Conservation (phyloP, 345 rosid species). For the Conringia planisiliqua region DNA sequence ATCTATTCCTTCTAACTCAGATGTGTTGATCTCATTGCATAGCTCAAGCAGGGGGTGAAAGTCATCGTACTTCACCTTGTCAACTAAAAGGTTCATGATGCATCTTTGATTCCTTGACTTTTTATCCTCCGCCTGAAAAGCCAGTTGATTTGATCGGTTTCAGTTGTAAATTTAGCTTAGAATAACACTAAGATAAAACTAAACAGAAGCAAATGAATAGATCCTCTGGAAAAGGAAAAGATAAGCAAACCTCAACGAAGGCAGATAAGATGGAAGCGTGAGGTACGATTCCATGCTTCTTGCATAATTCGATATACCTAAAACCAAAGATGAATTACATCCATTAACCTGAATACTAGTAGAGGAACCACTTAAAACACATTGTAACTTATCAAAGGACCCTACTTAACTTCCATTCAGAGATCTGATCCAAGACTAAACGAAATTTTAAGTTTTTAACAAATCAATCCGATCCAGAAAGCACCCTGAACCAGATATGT, state of each 20-base stretch:
- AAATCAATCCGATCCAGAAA: background rate
- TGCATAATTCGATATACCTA: constrained; percentile 72
- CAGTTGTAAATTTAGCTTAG: background rate
- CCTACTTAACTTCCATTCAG: background rate
- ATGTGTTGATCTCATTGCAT: constrained; percentile 45
- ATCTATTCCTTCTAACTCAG: constrained; percentile 75
- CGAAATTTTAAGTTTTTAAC: background rate
- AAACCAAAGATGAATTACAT: constrained; percentile 10
- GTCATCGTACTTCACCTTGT: constrained; percentile 59
- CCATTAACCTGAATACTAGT: background rate
- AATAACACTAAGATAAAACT: background rate
- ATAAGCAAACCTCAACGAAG: constrained; percentile 57
- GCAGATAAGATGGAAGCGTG: constrained; percentile 50
- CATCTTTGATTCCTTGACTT: constrained; percentile 52
- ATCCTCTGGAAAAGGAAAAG: background rate
- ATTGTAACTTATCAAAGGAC: background rate
- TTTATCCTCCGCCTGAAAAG: constrained; percentile 53
- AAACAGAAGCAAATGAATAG: background rate
- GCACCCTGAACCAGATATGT: background rate
- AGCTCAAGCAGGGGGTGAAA: constrained; percentile 66
- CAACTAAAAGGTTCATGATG: constrained; percentile 54
- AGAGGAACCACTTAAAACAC: background rate
- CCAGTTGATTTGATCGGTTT: constrained; percentile 6
- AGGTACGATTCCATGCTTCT: constrained; percentile 51
- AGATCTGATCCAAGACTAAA: constrained; percentile 16